phyloP scores from a whole-genome alignment of 192 early-diverging fungal species.

The Mortierella hygrophila region DNA sequence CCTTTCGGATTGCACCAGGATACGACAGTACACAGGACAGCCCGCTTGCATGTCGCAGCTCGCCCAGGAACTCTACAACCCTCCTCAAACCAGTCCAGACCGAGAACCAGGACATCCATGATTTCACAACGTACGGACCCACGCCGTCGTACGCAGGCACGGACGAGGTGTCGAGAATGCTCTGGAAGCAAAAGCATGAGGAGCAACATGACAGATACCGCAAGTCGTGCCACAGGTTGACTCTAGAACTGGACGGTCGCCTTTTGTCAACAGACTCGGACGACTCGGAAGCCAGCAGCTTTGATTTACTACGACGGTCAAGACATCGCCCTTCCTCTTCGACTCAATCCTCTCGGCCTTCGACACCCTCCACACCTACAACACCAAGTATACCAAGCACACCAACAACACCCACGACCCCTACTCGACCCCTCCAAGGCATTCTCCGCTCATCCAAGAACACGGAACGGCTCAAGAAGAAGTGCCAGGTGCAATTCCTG shows the following conservation, averaged over 20 bases:
- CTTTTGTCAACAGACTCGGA: constrained; percentile 34
- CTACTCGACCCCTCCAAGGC: constrained; percentile 22
- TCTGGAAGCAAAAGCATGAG: constrained; percentile 53
- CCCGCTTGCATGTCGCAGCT: not conserved
- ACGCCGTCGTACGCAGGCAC: constrained; percentile 26
- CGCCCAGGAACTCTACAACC: not conserved
- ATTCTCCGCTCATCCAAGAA: constrained; percentile 23
- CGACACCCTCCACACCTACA: not conserved
- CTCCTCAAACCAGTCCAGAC: not conserved
- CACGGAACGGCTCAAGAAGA: constrained; percentile 30
- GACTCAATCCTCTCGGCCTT: constrained; percentile 1
- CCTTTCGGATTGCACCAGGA: not conserved
- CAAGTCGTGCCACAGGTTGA: constrained; percentile 38
- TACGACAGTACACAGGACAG: not conserved
- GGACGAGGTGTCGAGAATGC: constrained; percentile 36
- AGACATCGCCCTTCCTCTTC: not conserved
- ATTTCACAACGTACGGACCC: not conserved
- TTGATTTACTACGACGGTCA: not conserved
- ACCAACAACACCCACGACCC: constrained; percentile 11
- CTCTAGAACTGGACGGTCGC: constrained; percentile 22
- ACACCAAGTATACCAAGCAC: not conserved
- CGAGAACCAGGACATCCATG: not conserved
- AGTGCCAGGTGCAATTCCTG: constrained; percentile 42
- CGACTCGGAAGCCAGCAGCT: constrained; percentile 18
- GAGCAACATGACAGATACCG: constrained; percentile 54